Percentiles rank a stretch among this genome's conserved stretches.
These are phyloP conservation scores for Candida sanyaensis DNA, from an alignment of 1,139 yeast genomes.

Conservation along the genomic window DNA sequence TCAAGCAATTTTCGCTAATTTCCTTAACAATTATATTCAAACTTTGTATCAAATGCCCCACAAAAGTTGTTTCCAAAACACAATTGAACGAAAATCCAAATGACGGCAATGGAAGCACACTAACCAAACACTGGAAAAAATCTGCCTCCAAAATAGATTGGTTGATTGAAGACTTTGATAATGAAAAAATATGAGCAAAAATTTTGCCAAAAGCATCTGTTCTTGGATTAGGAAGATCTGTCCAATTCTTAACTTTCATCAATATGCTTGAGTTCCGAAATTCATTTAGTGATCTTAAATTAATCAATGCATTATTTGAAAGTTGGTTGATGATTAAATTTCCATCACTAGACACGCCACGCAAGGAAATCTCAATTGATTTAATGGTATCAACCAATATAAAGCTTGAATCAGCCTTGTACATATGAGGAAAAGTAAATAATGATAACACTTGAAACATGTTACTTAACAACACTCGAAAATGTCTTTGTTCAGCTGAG, in stretches of 20 bases:
- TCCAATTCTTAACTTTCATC: conserved; percentile 34
- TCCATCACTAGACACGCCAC: conserved; percentile 50
- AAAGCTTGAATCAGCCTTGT: conserved; percentile 36
- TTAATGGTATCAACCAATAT: conserved; percentile 58
- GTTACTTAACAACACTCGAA: conserved; percentile 31
- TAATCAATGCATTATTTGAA: conserved; percentile 58
- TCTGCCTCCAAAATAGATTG: conserved; percentile 45
- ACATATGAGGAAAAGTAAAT: conserved; percentile 41
- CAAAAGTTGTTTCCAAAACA: conserved; percentile 42
- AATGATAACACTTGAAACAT: conserved; percentile 39
- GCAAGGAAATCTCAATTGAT: conserved; percentile 63
- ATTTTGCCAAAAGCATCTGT: conserved; percentile 34
- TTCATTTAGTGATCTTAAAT: conserved; percentile 56
- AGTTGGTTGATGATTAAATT: conserved; percentile 56
- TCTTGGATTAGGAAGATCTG: conserved; percentile 24
- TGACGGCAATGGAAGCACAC: conserved; percentile 45
- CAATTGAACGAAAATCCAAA: conserved; percentile 40
- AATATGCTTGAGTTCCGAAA: conserved; percentile 37
- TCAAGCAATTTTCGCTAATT: conserved; percentile 24
- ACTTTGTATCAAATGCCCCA: conserved; percentile 39
- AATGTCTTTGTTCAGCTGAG: conserved; percentile 23
- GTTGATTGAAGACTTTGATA: conserved; percentile 29
- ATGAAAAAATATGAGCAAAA: conserved; percentile 36
- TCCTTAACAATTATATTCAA: conserved; percentile 27
- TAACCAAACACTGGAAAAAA: conserved; percentile 54